Percentiles rank a stretch among this genome's conserved stretches.
Evolutionary conservation across 2,329 filamentous ascomycete species (phyloP).

Genomic region (Aureobasidium sp.): DNA sequence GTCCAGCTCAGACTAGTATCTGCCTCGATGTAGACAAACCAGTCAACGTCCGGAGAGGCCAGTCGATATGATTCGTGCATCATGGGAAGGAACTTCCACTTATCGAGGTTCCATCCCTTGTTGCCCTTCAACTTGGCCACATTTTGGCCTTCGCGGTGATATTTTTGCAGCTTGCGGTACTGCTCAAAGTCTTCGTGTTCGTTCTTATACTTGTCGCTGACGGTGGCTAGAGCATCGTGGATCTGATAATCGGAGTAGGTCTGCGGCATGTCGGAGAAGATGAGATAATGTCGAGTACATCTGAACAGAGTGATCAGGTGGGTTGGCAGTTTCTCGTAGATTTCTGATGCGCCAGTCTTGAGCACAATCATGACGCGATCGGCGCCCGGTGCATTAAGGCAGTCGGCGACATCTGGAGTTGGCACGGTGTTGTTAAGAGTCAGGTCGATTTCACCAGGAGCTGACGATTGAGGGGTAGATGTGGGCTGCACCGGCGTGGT

Average conservation of each 20-base stretch:
- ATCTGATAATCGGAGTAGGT: constrained; percentile 36
- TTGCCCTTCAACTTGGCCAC: constrained; percentile 25
- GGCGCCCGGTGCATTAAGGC: constrained; percentile 26
- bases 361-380: constrained; percentile 51
- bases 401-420: constrained; percentile 6
- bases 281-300: constrained; percentile 38
- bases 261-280: constrained; percentile 48
- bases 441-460: neutral
- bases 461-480: neutral
- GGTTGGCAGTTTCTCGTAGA: constrained; percentile 48
- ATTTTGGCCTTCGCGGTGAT: constrained; percentile 27
- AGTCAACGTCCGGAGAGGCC: constrained; percentile 41
- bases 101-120: constrained; percentile 48
- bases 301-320: constrained; percentile 50
- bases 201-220: constrained; percentile 23
- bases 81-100: constrained; percentile 53
- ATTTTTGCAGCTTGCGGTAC: constrained; percentile 27
- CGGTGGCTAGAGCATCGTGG: constrained; percentile 24
- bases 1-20: constrained; percentile 46
- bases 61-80: constrained; percentile 44
- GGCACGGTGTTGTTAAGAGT: neutral
- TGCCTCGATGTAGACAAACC: constrained; percentile 52
- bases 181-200: constrained; percentile 29
- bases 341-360: constrained; percentile 54
- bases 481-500: neutral